phyloP scores from a whole-genome alignment of 1,284 basidiomycete species.

The Tilletia horrida region DNA sequence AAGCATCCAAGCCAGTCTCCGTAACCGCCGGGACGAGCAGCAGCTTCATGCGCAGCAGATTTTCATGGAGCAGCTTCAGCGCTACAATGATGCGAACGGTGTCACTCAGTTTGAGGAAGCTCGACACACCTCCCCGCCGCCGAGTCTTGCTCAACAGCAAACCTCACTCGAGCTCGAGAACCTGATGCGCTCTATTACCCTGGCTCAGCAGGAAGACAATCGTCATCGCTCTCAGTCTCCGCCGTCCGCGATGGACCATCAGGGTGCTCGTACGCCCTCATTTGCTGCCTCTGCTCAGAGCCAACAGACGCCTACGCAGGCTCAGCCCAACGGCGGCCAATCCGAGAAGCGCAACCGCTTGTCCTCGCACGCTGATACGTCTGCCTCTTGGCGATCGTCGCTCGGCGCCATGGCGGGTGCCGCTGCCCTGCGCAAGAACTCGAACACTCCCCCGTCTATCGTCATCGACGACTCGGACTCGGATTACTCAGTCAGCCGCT shows the following conservation, averaged over 20 bases:
- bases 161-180: constrained; percentile 4
- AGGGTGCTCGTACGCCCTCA: neutral
- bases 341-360: constrained; percentile 1
- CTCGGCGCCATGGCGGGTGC: constrained; percentile 8
- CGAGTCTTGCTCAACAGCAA: constrained; percentile 12
- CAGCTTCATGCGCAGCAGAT: constrained; percentile 31
- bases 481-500: constrained; percentile 30
- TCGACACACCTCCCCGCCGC: constrained; percentile 5
- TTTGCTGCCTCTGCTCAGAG: too few relatives aligned
- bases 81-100: constrained; percentile 22
- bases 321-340: neutral
- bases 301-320: neutral
- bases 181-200: neutral
- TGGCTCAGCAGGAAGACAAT: neutral
- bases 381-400: constrained; percentile 35
- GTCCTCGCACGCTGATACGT: constrained; percentile 27
- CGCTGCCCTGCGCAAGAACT: constrained; percentile 14
- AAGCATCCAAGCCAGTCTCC: constrained; percentile 42
- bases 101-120: constrained; percentile 6
- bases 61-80: constrained; percentile 25
- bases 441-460: constrained; percentile 37
- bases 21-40: constrained; percentile 33
- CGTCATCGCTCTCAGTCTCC: constrained; percentile 3
- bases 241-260: neutral
- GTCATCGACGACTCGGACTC: constrained; percentile 46